Conservation (phyloP, 257 asterid species). For the Parsonsia alboflavescens region DNA sequence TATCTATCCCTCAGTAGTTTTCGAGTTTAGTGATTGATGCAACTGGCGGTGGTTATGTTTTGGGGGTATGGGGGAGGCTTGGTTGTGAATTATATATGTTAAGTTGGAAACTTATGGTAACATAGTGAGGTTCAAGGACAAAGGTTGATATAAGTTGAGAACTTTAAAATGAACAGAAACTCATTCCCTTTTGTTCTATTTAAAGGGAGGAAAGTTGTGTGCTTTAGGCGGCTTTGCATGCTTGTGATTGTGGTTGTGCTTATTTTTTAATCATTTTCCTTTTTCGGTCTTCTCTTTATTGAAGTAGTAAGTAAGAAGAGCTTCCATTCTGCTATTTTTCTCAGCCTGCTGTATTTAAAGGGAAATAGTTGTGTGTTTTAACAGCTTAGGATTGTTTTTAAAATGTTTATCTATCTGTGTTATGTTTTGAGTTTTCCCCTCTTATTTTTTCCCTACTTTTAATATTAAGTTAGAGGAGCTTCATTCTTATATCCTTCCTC, state of each 20-base stretch:
- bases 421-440: neutral
- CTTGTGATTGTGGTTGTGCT: neutral
- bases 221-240: neutral
- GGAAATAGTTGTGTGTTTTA: neutral
- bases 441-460: neutral
- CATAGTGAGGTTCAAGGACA: neutral
- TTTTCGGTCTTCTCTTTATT: neutral
- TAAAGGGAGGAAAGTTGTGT: neutral
- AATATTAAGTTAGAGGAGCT: neutral
- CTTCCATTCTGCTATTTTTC: conserved; percentile 1
- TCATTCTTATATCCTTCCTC: neutral
- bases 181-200: neutral
- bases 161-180: conserved; percentile 1
- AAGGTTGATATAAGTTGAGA: neutral
- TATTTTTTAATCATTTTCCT: neutral
- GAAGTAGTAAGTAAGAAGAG: neutral
- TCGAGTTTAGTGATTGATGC: neutral
- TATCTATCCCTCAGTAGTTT: neutral
- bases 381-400: neutral
- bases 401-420: neutral
- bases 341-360: too few relatives aligned
- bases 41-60: neutral
- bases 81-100: neutral
- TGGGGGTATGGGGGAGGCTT: neutral
- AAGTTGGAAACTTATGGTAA: neutral